Base-by-base conservation (phyloP, 345 rosid genomes). In the Lumnitzera littorea region DNA sequence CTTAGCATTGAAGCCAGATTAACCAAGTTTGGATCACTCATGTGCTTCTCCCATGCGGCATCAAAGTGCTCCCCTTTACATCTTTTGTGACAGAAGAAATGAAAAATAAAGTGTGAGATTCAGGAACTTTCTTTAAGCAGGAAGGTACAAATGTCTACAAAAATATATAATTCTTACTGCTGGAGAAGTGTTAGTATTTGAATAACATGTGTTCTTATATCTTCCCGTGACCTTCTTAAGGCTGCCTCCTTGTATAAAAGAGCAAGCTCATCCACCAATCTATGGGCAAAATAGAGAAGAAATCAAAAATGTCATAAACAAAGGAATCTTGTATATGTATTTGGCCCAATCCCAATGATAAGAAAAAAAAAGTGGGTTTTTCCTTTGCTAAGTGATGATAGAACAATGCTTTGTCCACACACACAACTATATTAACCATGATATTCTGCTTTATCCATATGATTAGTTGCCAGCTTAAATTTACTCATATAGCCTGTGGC, bases 201-300 rank as follows among this genome's bases (percentile, higher is more conserved):
- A 55, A 78, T 67, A 67, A 88, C 72, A 51, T 64, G 56, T 6
- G 64, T 50, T 80, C 90, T 82, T 29, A 92, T 87, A 50, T 83
- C 89, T 71, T 86, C 85, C 1, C 90, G 83, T 46, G 75, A 82
- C 31, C 53, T 76, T 73, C 72, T 84, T 51, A 86, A 56, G 0
- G 95, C 85, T 31, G 90, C 86, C 65, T 87, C 89, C 74, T 89
- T 87, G 67, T 78, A 80, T 61, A 89, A 60, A 12, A 64, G 63
- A 57, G 78, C 75, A 49, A 90, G 95, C 67, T 90, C 97, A 65
- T 83, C 84, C 66, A 86, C 86, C 80, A 94, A 87, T 73, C 98
- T 92, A 77, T 67, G 31, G 31, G 31, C 31, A 27, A 2, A 5
- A 5, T 27, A 27, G 31, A 27, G 31, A 27, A 1, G 31, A 27